Base-by-base conservation (phyloP, 768 basidiomycete genomes). In the Agaricus subrufescens region DNA sequence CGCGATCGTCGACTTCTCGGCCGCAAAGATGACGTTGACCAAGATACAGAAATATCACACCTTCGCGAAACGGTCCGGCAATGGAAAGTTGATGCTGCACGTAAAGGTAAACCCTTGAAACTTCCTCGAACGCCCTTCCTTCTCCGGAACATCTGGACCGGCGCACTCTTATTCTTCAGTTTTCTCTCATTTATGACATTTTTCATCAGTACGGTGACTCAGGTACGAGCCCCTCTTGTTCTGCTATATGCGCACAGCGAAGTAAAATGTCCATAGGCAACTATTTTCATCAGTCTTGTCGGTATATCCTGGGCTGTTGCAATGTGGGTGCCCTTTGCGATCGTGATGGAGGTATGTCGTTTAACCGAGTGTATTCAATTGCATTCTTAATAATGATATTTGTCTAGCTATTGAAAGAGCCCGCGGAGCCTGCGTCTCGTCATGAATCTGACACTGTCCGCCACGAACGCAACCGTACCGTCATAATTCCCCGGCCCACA, bases 301-400 rank as follows among this genome's bases (percentile, higher is more conserved):
- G 95, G 95, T 43, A 88, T 97, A 38, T 95, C 89, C 69, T 98
- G 95, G 95, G 91, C 94, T 9, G 91, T 97, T 40, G 92, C 95
- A n/a, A 92, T 91, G 73, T 97, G 95, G 95, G 91, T 92, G 14
- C 94, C 94, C 2, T 97, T 97, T 62, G 90, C 94, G 19, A 94
- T 97, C 64, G 92, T 98, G 71, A 98, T 98, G 94, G 94, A 95
- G 83, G 93, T 83, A 60, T 49, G 80, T 34, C 62, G 3, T 27
- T 34, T 5, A 9, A n/a, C 44, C 23, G 23, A 42, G 34, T 34
- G 34, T 11, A 6, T 8, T 8, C 19, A 12, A 14, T 8, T 38
- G 19, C 7, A 19, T 19, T 15, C 10, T 14, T 8, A 38, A 14
- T 19, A 42, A 5, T 40, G 44, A 59, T 43, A 47, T 23, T 44